Conservation (phyloP, 257 asterid species). For the Anisodus tanguticus region DNA sequence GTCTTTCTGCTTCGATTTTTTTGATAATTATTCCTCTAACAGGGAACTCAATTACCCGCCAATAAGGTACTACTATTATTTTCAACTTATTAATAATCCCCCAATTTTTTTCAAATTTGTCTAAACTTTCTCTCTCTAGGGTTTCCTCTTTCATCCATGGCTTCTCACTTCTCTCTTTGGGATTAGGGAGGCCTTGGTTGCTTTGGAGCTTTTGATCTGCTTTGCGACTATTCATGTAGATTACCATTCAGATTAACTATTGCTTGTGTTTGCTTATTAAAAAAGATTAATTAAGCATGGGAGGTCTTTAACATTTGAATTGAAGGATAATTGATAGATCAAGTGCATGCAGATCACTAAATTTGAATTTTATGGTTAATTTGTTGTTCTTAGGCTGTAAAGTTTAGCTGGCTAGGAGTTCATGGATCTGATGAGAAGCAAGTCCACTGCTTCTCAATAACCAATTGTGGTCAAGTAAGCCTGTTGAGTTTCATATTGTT, state of each 20-base stretch:
- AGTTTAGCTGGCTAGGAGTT: neutral
- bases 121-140: slow-evolving; percentile 47
- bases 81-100: slow-evolving; percentile 39
- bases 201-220: neutral
- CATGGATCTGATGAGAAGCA: slow-evolving; percentile 2
- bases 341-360: neutral
- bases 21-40: slow-evolving; percentile 22
- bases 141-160: slow-evolving; percentile 54
- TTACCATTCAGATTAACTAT: neutral
- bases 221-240: slow-evolving; percentile 2
- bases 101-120: slow-evolving; percentile 7
- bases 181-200: neutral
- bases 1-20: slow-evolving; percentile 35
- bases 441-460: neutral
- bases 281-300: neutral
- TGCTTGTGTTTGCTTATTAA: neutral
- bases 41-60: slow-evolving; percentile 67
- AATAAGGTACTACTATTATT: slow-evolving; percentile 51
- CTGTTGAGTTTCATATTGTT: neutral
- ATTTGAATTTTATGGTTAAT: neutral
- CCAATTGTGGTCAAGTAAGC: neutral
- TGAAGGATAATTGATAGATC: slow-evolving; percentile 16
- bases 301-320: slow-evolving; percentile 13
- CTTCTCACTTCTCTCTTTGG: slow-evolving; percentile 42
- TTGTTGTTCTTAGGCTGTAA: neutral